These are phyloP conservation scores for Globisporangium orthogonon DNA, from an alignment of 352 stramenopile genomes.

Conservation along the genomic window DNA sequence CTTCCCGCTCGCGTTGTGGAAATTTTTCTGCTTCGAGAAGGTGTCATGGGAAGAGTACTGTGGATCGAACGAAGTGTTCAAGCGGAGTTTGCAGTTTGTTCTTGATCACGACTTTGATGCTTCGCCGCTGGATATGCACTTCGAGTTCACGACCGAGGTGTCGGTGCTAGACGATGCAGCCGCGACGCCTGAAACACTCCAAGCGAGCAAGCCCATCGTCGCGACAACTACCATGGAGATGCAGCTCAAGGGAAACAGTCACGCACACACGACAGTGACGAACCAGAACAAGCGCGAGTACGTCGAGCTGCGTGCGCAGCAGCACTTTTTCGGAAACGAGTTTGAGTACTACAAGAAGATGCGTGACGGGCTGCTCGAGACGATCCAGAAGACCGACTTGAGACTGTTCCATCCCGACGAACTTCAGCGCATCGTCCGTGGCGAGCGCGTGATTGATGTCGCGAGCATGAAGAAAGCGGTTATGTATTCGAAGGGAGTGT, in stretches of 20 bases:
- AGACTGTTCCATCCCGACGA: slow-evolving; percentile 54
- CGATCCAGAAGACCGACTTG: slow-evolving; percentile 43
- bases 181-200: slow-evolving; percentile 5
- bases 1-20: slow-evolving; percentile 65
- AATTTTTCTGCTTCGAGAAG: slow-evolving; percentile 43
- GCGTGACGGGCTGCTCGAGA: slow-evolving; percentile 48
- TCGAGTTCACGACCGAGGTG: slow-evolving; percentile 56
- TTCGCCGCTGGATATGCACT: slow-evolving; percentile 50
- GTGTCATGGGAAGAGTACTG: slow-evolving; percentile 62
- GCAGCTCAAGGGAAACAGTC: slow-evolving; percentile 30
- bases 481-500: slow-evolving; percentile 44
- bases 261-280: slow-evolving; percentile 32
- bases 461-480: slow-evolving; percentile 41
- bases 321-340: slow-evolving; percentile 62
- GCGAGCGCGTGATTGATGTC: slow-evolving; percentile 51
- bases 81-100: slow-evolving; percentile 53
- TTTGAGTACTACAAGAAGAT: slow-evolving; percentile 52
- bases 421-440: slow-evolving; percentile 38
- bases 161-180: slow-evolving; percentile 39
- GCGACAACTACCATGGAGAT: slow-evolving; percentile 49
- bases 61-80: slow-evolving; percentile 45
- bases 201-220: not conserved
- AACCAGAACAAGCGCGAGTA: slow-evolving; percentile 70
- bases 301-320: slow-evolving; percentile 46
- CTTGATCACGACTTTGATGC: slow-evolving; percentile 61